Conservation (phyloP, 805 yeast genomes). For the Lachancea cidri region DNA sequence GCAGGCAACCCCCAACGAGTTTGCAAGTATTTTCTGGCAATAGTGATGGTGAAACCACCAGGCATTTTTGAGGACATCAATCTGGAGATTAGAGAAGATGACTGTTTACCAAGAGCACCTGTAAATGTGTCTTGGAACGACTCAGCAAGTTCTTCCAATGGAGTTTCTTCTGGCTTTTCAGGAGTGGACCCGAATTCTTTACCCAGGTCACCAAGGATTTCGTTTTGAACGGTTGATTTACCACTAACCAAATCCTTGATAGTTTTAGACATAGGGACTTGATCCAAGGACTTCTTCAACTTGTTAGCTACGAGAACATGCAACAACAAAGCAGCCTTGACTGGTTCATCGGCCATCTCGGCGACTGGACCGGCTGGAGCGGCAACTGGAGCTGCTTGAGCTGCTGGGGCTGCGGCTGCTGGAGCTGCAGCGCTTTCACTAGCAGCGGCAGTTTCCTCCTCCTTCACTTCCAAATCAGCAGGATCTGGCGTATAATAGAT, state of each 20-base stretch:
- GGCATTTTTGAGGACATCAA: conserved; percentile 97
- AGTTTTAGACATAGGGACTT: conserved; percentile 83
- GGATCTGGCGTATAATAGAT: conserved; percentile 92
- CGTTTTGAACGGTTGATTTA: conserved; percentile 97
- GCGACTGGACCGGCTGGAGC: conserved; percentile 78
- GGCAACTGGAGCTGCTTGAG: conserved; percentile 60
- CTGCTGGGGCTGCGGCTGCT: conserved; percentile 50
- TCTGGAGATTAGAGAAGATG: conserved; percentile 83
- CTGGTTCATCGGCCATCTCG: conserved; percentile 84
- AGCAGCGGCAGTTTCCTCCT: conserved; percentile 27
- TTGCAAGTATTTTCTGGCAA: conserved; percentile 88
- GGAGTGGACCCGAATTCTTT: conserved; percentile 98
- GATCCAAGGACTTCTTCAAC: conserved; percentile 83
- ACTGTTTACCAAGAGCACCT: conserved; percentile 91
- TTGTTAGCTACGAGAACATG: conserved; percentile 94
- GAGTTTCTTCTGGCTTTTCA: conserved; percentile 98
- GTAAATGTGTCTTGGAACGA: conserved; percentile 85
- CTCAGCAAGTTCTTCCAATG: conserved; percentile 92
- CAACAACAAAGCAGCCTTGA: conserved; percentile 72
- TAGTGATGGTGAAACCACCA: conserved; percentile 94
- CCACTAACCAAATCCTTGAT: conserved; percentile 98
- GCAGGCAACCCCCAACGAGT: conserved; percentile 87
- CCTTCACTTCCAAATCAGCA: conserved; percentile 35
- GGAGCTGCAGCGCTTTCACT: conserved; percentile 46
- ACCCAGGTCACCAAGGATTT: conserved; percentile 96